Evolutionary conservation across 2,329 filamentous ascomycete genomes (phyloP), one percentile per base, ranked within the genome.

Genomic region (Epichloe sp.): DNA sequence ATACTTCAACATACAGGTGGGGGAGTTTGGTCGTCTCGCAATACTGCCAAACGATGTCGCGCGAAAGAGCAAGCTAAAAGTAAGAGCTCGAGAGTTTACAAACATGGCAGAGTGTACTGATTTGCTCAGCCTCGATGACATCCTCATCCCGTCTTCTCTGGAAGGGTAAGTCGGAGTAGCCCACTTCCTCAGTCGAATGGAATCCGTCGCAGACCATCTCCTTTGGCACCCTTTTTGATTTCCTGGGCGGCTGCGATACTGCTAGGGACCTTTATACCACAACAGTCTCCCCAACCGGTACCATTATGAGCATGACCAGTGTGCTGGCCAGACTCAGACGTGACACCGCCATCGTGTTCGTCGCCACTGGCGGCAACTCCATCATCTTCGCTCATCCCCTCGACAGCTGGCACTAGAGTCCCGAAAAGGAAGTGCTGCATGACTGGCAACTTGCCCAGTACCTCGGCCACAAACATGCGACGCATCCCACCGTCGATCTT

Each of bases 341-440:
- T 14, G 23, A 17, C 42, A 49, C 72, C 75, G 49, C 75, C 74
- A 45, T 72, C 71, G 53, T 79, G 77, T 31, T 72, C 72, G 11
- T 75, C 76, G 42, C 74, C 72, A 4, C 65, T 65, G 3, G 64
- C 61, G 4, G 65, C 61, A n/a, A 71, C 75, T 1, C 69, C 68
- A 45, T 80, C 76, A 58, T 82, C 79, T 45, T 73, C 76, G 55
- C 80, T 86, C 93, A 98, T 97, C 1, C 80, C 87, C 21, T 88
- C 80, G 0, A 76, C 80, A 0, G 91, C 88, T 0, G 88, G 84
- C 2, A 98, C 76, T 48, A 98, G 68, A 8, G 82, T 85, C 1
- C 93, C 93, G 62, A 98, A 98, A 98, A 98, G 63, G 60, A 98
- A 98, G 66, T 98, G 94, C 69, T 98, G 93, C 89, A 97, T 97